Percentiles rank a stretch among this genome's conserved stretches.
Evolutionary conservation across 257 asterid genomes (phyloP).

Genomic region (Solanum chiquidenum): DNA sequence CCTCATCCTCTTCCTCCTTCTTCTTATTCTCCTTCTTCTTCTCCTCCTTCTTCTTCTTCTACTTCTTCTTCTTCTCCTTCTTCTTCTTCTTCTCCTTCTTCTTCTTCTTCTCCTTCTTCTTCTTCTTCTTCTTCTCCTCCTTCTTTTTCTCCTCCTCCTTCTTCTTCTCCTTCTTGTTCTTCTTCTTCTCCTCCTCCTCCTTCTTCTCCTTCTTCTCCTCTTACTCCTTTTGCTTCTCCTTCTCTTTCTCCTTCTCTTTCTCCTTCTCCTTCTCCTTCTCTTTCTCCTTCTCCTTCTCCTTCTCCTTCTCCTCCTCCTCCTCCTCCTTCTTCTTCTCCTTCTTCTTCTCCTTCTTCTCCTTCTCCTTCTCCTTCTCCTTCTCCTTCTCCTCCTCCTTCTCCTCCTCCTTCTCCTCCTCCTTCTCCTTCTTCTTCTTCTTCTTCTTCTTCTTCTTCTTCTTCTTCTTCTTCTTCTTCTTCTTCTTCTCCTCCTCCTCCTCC

Average conservation of each 20-base stretch:
- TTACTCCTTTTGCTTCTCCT: accelerated
- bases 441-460: too few relatives aligned
- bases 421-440: too few relatives aligned
- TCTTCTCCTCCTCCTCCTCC: too few relatives aligned
- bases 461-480: too few relatives aligned
- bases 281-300: accelerated
- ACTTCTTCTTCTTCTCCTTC: accelerated
- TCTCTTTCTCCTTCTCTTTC: accelerated
- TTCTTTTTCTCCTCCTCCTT: accelerated
- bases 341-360: accelerated
- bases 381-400: too few relatives aligned
- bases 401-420: too few relatives aligned
- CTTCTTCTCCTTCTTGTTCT: accelerated
- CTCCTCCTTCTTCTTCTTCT: too few relatives aligned
- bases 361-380: too few relatives aligned
- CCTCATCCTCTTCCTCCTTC: accelerated
- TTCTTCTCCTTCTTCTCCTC: accelerated
- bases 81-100: accelerated
- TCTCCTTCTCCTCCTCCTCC: accelerated
- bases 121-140: accelerated
- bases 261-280: accelerated
- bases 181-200: accelerated
- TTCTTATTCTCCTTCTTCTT: accelerated
- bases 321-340: accelerated
- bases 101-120: accelerated